Percentiles rank a stretch among this genome's conserved stretches.
Conservation (phyloP, 2,329 filamentous ascomycete species). For the Nigrograna mackinnonii region DNA sequence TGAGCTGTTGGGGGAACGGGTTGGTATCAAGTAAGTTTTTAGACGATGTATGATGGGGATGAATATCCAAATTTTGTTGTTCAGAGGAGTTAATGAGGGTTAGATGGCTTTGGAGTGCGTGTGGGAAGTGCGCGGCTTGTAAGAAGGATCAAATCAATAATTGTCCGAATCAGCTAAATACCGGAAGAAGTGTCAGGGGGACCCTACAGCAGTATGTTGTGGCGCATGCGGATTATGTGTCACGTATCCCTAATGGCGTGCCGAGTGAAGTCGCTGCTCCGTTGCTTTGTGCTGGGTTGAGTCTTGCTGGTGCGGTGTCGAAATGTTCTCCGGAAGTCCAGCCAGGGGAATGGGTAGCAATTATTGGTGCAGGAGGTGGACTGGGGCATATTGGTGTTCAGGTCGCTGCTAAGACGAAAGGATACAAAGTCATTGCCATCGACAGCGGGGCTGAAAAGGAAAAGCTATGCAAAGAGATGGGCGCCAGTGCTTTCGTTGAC, state of each 20-base stretch:
- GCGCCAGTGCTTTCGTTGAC: conserved; percentile 76
- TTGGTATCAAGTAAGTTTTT: conserved; percentile 46
- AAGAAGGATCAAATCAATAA: conserved; percentile 42
- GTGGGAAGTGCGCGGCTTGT: conserved; percentile 43
- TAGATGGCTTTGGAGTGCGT: conserved; percentile 48
- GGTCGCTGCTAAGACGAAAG: conserved; percentile 83
- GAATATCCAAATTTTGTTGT: too few species aligned
- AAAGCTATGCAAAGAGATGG: conserved; percentile 69
- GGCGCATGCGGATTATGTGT: conserved; percentile 35
- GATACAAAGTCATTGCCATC: conserved; percentile 78
- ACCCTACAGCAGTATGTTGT: conserved; percentile 41
- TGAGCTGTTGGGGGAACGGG: conserved; percentile 36
- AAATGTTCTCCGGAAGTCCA: conserved; percentile 76
- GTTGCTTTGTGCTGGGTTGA: conserved; percentile 38
- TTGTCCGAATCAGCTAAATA: conserved; percentile 47
- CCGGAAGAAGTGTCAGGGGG: conserved; percentile 41
- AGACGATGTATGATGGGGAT: too few species aligned
- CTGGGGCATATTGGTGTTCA: conserved; percentile 79
- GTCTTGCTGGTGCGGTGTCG: conserved; percentile 81
- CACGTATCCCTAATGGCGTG: conserved; percentile 38
- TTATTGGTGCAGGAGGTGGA: conserved; percentile 84
- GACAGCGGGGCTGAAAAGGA: conserved; percentile 83
- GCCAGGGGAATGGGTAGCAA: conserved; percentile 76
- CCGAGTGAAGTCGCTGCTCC: conserved; percentile 40
- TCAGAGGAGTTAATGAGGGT: too few species aligned